These are phyloP conservation scores for Ganoderma boninense DNA, from an alignment of 1,284 basidiomycete species.

Conservation along the genomic window DNA sequence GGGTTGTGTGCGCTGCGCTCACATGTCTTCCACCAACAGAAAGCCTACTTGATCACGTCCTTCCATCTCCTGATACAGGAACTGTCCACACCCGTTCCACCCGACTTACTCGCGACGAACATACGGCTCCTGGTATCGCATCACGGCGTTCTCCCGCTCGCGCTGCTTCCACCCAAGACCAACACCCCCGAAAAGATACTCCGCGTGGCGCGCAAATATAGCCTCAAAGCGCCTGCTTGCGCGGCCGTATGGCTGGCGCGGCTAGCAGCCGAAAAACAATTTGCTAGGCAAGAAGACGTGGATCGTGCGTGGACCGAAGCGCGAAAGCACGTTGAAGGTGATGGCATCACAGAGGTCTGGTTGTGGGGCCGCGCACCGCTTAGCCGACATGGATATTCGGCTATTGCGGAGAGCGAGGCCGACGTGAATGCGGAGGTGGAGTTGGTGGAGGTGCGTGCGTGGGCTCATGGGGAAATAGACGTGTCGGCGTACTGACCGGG, in stretches of 20 bases:
- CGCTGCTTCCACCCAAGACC: slow-evolving; percentile 41
- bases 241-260: slow-evolving; percentile 62
- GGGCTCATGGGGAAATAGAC: background rate
- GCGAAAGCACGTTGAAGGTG: slow-evolving; percentile 46
- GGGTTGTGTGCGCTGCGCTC: slow-evolving; percentile 17
- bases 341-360: slow-evolving; percentile 54
- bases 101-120: slow-evolving; percentile 55
- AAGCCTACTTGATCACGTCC: slow-evolving; percentile 61
- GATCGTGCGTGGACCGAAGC: slow-evolving; percentile 52
- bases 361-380: slow-evolving; percentile 53
- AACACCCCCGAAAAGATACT: slow-evolving; percentile 45
- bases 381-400: background rate
- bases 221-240: slow-evolving; percentile 42
- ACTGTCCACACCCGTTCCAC: slow-evolving; percentile 40
- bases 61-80: slow-evolving; percentile 53
- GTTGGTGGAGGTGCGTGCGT: slow-evolving; percentile 49
- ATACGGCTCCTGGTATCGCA: slow-evolving; percentile 51
- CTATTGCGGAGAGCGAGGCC: slow-evolving; percentile 17
- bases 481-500: slow-evolving; percentile 11
- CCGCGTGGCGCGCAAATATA: slow-evolving; percentile 56
- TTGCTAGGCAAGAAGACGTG: slow-evolving; percentile 37
- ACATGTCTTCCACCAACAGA: slow-evolving; percentile 42
- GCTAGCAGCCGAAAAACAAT: slow-evolving; percentile 53
- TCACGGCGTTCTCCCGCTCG: slow-evolving; percentile 34
- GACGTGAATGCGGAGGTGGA: slow-evolving; percentile 34